Evolutionary conservation across 2,329 filamentous ascomycete species (phyloP).

Genomic region (Pseudocercospora vitis): DNA sequence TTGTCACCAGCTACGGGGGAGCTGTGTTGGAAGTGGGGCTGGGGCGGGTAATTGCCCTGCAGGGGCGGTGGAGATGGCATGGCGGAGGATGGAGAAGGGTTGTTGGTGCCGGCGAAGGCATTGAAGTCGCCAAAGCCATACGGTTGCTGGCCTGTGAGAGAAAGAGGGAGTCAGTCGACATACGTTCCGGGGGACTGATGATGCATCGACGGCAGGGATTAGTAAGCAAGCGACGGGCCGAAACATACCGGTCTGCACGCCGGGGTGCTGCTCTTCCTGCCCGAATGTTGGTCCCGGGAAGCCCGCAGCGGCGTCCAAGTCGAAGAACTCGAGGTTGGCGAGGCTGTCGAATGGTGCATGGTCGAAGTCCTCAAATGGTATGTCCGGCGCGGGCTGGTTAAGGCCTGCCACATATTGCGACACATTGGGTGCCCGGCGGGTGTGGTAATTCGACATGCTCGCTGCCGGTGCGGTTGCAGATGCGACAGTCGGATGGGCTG

Average conservation of each 20-base stretch:
- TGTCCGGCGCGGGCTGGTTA: constrained; percentile 68
- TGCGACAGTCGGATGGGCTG: not conserved
- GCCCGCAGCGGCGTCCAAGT: constrained; percentile 58
- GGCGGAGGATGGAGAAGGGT: constrained; percentile 29
- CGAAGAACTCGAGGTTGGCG: constrained; percentile 60
- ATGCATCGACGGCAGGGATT: too few relatives aligned
- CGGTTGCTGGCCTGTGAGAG: constrained; percentile 1
- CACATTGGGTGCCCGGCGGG: constrained; percentile 79
- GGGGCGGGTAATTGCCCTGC: constrained; percentile 33
- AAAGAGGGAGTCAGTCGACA: not conserved
- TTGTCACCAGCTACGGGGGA: constrained; percentile 42
- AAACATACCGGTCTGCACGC: constrained; percentile 23
- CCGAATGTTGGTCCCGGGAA: constrained; percentile 11
- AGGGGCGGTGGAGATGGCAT: constrained; percentile 33
- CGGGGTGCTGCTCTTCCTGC: constrained; percentile 10
- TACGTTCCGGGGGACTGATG: too few relatives aligned
- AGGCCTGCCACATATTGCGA: constrained; percentile 85
- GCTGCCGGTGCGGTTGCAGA: not conserved
- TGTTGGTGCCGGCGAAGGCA: constrained; percentile 36
- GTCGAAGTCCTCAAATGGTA: constrained; percentile 59
- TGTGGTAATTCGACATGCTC: constrained; percentile 68
- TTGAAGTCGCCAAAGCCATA: constrained; percentile 48
- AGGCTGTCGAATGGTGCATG: constrained; percentile 56
- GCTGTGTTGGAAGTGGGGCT: constrained; percentile 25
- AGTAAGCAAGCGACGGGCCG: too few relatives aligned